Evolutionary conservation across 78 protist species (phyloP).

Genomic region (Dictyostelium discoideum): DNA sequence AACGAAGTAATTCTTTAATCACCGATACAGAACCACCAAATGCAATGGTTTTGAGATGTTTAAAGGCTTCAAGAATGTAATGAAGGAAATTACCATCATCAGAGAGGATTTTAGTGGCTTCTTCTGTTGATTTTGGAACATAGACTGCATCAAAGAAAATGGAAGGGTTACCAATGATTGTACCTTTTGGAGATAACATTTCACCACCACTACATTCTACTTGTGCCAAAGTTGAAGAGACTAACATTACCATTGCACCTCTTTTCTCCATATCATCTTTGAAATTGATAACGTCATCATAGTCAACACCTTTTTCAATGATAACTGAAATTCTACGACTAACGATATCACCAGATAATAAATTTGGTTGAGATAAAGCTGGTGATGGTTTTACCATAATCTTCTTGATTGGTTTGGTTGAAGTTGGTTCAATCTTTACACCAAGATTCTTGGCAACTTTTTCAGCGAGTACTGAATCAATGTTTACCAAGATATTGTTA

Average conservation of each 20-base stretch:
- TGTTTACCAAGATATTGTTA: neutral
- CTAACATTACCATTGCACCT: neutral
- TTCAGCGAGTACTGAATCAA: neutral
- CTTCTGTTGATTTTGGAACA: neutral
- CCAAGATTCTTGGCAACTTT: neutral
- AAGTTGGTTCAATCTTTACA: neutral
- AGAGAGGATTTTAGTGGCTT: neutral
- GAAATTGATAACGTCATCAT: neutral
- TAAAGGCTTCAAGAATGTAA: neutral
- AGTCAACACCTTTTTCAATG: neutral
- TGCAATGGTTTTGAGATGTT: neutral
- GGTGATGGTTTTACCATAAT: neutral
- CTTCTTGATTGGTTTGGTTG: neutral
- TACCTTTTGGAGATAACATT: neutral
- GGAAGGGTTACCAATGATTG: neutral
- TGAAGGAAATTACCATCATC: neutral
- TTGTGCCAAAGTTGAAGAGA: neutral
- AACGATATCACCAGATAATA: conserved; percentile 1
- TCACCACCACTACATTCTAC: neutral
- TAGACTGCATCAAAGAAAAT: neutral
- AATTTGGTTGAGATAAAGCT: neutral
- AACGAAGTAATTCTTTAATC: neutral
- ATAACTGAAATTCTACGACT: neutral
- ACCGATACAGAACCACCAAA: neutral
- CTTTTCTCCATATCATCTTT: neutral